phyloP scores from a whole-genome alignment of 202 grass and related monocot species.

The Setaria italica region DNA sequence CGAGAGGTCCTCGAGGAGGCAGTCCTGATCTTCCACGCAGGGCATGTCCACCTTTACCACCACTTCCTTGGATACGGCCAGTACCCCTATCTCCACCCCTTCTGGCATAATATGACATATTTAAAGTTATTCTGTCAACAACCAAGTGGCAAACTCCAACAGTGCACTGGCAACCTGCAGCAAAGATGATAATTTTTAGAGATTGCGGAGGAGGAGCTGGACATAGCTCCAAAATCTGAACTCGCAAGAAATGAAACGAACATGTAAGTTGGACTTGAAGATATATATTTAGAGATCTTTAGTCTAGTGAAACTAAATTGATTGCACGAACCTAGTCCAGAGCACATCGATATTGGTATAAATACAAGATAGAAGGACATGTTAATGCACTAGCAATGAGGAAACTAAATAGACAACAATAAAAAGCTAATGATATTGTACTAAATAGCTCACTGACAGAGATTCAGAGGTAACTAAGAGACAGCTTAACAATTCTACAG shows the following conservation, averaged over 20 bases:
- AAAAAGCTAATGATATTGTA: not conserved
- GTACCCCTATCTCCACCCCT: slow-evolving; percentile 63
- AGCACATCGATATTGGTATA: not conserved
- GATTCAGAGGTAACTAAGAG: not conserved
- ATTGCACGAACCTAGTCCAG: slow-evolving; percentile 4
- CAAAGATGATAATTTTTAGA: slow-evolving; percentile 18
- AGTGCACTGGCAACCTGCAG: slow-evolving; percentile 49
- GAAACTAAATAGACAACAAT: not conserved
- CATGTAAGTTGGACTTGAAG: not conserved
- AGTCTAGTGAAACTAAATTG: slow-evolving; percentile 2
- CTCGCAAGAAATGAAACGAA: slow-evolving; percentile 28
- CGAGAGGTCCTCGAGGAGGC: slow-evolving; percentile 66
- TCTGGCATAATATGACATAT: slow-evolving; percentile 72
- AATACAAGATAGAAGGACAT: not conserved
- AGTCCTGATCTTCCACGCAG: slow-evolving; percentile 65
- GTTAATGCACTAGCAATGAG: not conserved
- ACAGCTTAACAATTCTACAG: not conserved
- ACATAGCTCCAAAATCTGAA: slow-evolving; percentile 14
- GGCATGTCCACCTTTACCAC: slow-evolving; percentile 61
- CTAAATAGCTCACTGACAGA: not conserved
- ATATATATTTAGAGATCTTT: slow-evolving; percentile 3
- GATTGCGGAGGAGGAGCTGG: not conserved
- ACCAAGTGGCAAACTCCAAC: slow-evolving; percentile 18
- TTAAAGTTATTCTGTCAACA: slow-evolving; percentile 43
- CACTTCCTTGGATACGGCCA: slow-evolving; percentile 58